Conservation (phyloP, 495 filamentous ascomycete species). For the Penicillium diatomitis region DNA sequence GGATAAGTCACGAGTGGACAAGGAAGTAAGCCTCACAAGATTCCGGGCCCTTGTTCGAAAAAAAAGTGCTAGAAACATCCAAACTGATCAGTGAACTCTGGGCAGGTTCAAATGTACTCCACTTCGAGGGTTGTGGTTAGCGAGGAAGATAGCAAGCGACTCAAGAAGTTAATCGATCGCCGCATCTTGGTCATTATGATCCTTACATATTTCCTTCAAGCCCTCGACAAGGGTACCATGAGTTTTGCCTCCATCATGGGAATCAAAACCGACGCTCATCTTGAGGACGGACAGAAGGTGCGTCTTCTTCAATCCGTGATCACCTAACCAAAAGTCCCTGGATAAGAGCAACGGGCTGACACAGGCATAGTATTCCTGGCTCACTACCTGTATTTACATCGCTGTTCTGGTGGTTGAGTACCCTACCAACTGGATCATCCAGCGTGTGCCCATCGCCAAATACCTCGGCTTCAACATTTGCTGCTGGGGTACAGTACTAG, state of each 20-base stretch:
- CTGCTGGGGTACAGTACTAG: slow-evolving; percentile 49
- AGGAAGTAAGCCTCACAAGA: slow-evolving; percentile 24
- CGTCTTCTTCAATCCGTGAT: not conserved
- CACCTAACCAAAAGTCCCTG: too few species aligned
- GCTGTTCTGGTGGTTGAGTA: slow-evolving; percentile 47
- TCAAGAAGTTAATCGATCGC: slow-evolving; percentile 45
- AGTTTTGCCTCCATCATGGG: slow-evolving; percentile 65
- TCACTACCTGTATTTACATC: slow-evolving; percentile 47
- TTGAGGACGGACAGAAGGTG: slow-evolving; percentile 43
- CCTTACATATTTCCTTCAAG: slow-evolving; percentile 56
- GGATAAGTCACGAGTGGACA: slow-evolving; percentile 48
- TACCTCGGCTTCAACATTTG: slow-evolving; percentile 55
- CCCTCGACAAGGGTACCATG: slow-evolving; percentile 64
- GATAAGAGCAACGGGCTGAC: not conserved
- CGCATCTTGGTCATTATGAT: slow-evolving; percentile 44
- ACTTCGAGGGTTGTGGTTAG: slow-evolving; percentile 42
- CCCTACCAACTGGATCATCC: slow-evolving; percentile 49
- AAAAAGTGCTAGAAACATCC: too few species aligned
- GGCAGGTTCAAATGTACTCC: slow-evolving; percentile 48
- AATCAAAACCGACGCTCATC: slow-evolving; percentile 43
- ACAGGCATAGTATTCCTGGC: slow-evolving; percentile 39
- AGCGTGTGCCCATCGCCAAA: slow-evolving; percentile 51
- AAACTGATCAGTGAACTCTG: not conserved
- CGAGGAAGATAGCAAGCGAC: slow-evolving; percentile 41
- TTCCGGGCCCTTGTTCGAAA: too few species aligned